Conservation (phyloP, 192 early-diverging fungal species). For the Podochytrium sp. region DNA sequence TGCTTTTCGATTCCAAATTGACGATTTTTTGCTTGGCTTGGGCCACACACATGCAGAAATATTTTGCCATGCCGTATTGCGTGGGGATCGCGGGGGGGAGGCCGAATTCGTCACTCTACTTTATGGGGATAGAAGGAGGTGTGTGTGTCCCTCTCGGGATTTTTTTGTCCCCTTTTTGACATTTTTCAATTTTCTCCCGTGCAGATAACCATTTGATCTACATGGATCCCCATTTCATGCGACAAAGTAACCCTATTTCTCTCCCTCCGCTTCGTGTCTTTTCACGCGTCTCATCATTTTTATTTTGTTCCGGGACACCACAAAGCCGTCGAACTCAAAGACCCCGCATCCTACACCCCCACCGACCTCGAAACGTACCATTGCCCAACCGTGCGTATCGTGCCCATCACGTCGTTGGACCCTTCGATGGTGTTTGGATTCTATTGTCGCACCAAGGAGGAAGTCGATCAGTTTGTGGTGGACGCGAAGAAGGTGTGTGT, state of each 20-base stretch:
- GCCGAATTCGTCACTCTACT: conserved; percentile 94
- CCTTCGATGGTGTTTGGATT: conserved; percentile 95
- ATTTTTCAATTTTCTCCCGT: neutral
- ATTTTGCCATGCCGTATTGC: conserved; percentile 76
- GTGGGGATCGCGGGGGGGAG: conserved; percentile 95
- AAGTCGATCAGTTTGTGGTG: conserved; percentile 68
- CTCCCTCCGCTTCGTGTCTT: neutral
- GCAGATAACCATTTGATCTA: conserved; percentile 80
- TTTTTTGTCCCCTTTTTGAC: neutral
- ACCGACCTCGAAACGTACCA: conserved; percentile 78
- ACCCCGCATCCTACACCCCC: conserved; percentile 35
- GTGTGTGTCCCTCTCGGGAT: neutral
- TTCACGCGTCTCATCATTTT: neutral
- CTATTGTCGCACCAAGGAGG: conserved; percentile 63
- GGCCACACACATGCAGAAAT: conserved; percentile 51
- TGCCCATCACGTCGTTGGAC: conserved; percentile 80
- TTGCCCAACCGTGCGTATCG: conserved; percentile 73
- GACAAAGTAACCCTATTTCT: conserved; percentile 56
- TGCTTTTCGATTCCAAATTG: too few species aligned
- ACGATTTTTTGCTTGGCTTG: neutral
- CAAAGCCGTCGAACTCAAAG: conserved; percentile 42
- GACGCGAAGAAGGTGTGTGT: conserved; percentile 50
- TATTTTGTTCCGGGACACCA: too few species aligned
- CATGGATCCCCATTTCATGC: conserved; percentile 89
- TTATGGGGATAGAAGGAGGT: conserved; percentile 83